phyloP scores from a whole-genome alignment of 225 moss, liverwort and hornwort species.

The Asterella californica region DNA sequence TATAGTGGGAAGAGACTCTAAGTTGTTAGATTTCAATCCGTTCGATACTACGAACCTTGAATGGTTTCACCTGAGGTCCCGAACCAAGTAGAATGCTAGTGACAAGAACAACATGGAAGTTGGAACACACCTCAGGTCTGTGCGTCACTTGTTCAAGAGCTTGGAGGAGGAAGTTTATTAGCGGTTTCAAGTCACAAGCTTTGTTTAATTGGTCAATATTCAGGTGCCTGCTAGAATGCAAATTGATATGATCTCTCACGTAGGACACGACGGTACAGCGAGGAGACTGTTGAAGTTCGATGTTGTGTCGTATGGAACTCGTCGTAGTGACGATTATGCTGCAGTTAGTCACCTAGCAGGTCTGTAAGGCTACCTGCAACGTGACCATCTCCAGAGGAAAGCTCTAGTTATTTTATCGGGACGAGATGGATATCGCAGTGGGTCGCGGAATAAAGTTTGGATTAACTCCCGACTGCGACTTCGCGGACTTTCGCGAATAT shows the following conservation, averaged over 20 bases:
- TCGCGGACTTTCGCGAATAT: slow-evolving; percentile 1
- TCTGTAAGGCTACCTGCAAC: neutral
- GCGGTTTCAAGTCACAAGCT: too few species aligned
- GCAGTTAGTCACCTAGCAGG: neutral
- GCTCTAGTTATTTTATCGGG: neutral
- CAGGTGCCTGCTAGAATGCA: too few species aligned
- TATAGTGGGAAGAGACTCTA: too few species aligned
- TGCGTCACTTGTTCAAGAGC: too few species aligned
- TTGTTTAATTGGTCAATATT: too few species aligned
- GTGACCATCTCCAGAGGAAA: neutral
- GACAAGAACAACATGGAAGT: too few species aligned
- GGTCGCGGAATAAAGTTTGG: slow-evolving; percentile 18
- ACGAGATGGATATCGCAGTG: neutral
- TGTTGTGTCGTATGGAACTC: neutral
- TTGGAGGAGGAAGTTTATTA: too few species aligned
- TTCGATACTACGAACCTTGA: too few species aligned
- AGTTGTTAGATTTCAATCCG: too few species aligned
- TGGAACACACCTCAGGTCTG: too few species aligned
- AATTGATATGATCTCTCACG: neutral
- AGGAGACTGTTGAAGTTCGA: neutral
- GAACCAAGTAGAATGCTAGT: too few species aligned
- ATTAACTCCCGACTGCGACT: slow-evolving; percentile 20
- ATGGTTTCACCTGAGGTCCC: too few species aligned
- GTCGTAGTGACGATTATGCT: neutral
- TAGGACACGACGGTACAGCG: slow-evolving; percentile 11